These are phyloP conservation scores for Backusella psychrophila DNA, from an alignment of 192 early-diverging fungal genomes.

Conservation along the genomic window DNA sequence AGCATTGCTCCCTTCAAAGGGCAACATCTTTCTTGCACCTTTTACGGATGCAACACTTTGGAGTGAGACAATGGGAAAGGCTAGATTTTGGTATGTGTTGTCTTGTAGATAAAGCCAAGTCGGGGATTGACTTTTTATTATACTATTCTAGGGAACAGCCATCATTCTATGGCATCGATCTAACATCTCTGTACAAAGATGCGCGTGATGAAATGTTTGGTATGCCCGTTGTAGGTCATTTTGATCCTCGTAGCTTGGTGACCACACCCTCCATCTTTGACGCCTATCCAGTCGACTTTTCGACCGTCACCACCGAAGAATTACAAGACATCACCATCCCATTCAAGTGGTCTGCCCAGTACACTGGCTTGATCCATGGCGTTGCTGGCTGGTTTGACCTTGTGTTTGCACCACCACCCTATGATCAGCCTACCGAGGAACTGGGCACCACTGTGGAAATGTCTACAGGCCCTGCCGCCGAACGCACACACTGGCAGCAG, in stretches of 20 bases:
- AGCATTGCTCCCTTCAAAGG: slow-evolving; percentile 85
- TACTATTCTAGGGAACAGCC: slow-evolving; percentile 60
- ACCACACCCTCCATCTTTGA: slow-evolving; percentile 57
- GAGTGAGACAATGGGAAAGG: slow-evolving; percentile 93
- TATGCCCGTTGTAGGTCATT: slow-evolving; percentile 92
- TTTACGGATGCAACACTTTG: slow-evolving; percentile 75
- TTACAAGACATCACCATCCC: slow-evolving; percentile 86
- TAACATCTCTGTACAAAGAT: slow-evolving; percentile 76
- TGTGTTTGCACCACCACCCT: slow-evolving; percentile 62
- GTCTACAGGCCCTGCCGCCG: slow-evolving; percentile 81
- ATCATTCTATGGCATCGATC: slow-evolving; percentile 92
- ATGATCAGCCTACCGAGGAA: slow-evolving; percentile 24
- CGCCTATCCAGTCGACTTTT: slow-evolving; percentile 76
- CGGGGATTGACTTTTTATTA: slow-evolving; percentile 1
- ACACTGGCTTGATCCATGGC: slow-evolving; percentile 92
- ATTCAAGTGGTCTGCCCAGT: slow-evolving; percentile 74
- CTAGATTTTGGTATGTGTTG: slow-evolving; percentile 62
- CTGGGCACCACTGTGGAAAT: slow-evolving; percentile 66
- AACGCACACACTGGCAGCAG: slow-evolving; percentile 98
- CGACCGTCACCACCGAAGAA: slow-evolving; percentile 71
- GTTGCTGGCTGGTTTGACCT: slow-evolving; percentile 98
- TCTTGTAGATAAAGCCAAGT: background rate
- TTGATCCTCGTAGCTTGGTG: slow-evolving; percentile 80
- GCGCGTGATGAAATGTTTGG: slow-evolving; percentile 91
- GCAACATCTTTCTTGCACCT: slow-evolving; percentile 89